A percentile compares a stretch with the other conserved stretches of the same genome.
Evolutionary conservation across 2,329 filamentous ascomycete genomes (phyloP).

Genomic region (Aspergillus japonicus): DNA sequence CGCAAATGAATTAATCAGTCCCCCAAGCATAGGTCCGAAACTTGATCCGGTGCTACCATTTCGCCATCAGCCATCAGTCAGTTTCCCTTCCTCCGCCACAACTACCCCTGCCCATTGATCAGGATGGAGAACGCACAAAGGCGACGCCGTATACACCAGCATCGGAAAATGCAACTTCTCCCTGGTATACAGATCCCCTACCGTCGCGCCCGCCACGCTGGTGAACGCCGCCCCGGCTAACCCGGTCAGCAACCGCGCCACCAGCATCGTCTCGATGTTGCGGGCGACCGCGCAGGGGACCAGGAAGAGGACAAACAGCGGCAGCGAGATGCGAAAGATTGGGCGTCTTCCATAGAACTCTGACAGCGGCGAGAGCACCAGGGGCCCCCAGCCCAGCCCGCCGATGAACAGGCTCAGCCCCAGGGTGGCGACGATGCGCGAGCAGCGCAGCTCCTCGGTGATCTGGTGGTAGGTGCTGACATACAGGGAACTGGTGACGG

Average conservation of each 20-base stretch:
- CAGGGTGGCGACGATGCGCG: conserved; percentile 56
- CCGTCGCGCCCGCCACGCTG: conserved; percentile 64
- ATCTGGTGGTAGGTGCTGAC: conserved; percentile 77
- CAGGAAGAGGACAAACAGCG: conserved; percentile 66
- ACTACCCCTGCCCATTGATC: no score
- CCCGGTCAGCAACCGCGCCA: conserved; percentile 66
- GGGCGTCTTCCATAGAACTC: conserved; percentile 75
- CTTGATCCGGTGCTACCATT: conserved; percentile 6
- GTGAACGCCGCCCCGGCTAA: conserved; percentile 50
- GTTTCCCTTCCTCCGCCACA: no score
- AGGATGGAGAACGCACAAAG: conserved; percentile 2
- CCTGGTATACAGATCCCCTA: conserved; percentile 16
- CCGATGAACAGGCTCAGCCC: conserved; percentile 31
- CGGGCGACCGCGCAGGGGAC: conserved; percentile 69
- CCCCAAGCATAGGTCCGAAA: conserved; percentile 15
- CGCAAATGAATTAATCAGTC: conserved; percentile 15
- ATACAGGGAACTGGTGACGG: conserved; percentile 62
- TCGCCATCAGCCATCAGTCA: neutral
- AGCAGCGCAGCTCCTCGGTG: conserved; percentile 67
- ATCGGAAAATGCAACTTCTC: conserved; percentile 16
- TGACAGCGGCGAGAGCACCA: conserved; percentile 13
- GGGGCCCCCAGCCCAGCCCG: conserved; percentile 45
- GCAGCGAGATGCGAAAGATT: conserved; percentile 72
- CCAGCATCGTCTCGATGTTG: conserved; percentile 72
- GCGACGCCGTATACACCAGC: conserved; percentile 13